Conservation (phyloP, 2,329 filamentous ascomycete genomes). For the Fusarium chaquense region DNA sequence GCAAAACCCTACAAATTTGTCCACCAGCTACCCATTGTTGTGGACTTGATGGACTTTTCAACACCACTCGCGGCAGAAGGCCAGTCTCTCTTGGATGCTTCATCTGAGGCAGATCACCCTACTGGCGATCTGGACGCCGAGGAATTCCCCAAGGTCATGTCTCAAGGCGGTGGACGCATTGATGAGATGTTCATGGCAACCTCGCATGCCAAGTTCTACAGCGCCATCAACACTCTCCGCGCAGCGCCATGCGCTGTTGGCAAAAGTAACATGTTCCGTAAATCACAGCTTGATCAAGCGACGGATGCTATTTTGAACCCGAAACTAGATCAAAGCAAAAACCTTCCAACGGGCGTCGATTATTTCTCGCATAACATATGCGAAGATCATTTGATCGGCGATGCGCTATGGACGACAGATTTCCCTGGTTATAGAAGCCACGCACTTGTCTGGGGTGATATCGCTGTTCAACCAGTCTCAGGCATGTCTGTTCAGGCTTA, state of each 20-base stretch:
- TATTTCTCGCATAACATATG: conserved; percentile 97
- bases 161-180: conserved; percentile 79
- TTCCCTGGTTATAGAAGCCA: conserved; percentile 80
- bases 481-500: conserved; percentile 84
- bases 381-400: conserved; percentile 96
- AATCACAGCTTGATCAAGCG: conserved; percentile 85
- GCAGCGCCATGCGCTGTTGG: conserved; percentile 94
- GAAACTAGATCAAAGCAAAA: conserved; percentile 54
- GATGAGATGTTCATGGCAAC: conserved; percentile 97
- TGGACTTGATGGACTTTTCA: conserved; percentile 70
- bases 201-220: conserved; percentile 96
- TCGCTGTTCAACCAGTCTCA: conserved; percentile 90
- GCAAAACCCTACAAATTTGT: conserved; percentile 85
- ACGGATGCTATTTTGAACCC: conserved; percentile 64
- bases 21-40: conserved; percentile 89
- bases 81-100: conserved; percentile 51
- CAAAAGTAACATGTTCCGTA: conserved; percentile 99
- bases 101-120: conserved; percentile 45
- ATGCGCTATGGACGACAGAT: conserved; percentile 83
- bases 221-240: conserved; percentile 92
- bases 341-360: conserved; percentile 78
- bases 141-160: conserved; percentile 47
- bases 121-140: conserved; percentile 41
- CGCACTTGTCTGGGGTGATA: conserved; percentile 83
- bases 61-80: conserved; percentile 34